Evolutionary conservation across 768 basidiomycete genomes (phyloP), one percentile per base, ranked within the genome.

Genomic region (Boletellus sp.): DNA sequence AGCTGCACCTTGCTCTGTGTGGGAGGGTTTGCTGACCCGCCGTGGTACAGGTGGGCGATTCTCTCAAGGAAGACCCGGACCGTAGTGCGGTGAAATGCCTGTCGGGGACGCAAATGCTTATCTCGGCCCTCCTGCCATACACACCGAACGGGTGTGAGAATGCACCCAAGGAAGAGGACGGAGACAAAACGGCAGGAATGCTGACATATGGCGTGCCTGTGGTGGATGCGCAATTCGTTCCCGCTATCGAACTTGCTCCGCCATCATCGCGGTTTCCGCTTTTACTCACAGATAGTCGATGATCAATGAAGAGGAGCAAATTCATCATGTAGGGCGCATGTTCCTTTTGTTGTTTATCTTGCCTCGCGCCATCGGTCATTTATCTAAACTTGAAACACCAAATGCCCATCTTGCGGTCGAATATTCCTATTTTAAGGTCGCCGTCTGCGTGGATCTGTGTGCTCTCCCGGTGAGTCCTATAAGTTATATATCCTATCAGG

Each of bases 181-280:
- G 55, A 15, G 74, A 76, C 48, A 76, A 73, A 52, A 66, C 68
- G 47, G 58, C 60, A n/a, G 58, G 66, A n/a, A 69, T 85, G 26
- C 68, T 84, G 50, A 73, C 72, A 26, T 74, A 76, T 51, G 84
- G 84, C 6, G 63, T 72, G 23, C 82, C 86, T 49, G 58, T 67
- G 15, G 56, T 70, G 34, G 81, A 84, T 42, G 73, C 79, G 51
- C 72, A 77, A 22, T 80, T 81, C 59, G 76, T 81, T 44, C 69
- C 82, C 33, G 78, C 81, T 24, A 61, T 89, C 37, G 79, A 84
- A 34, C 65, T 87, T 28, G 84, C 82, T 19, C 87, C 85, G 55
- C 80, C 87, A 16, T 81, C 83, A 35, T 75, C 85, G 37, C 76
- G 90, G 50, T 89, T 92, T 68, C 87, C 87, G 15, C 71, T 90